Evolutionary conservation across 140 eudicot species (phyloP), one percentile per base, ranked within the genome.

Genomic region (Anethum foeniculum): DNA sequence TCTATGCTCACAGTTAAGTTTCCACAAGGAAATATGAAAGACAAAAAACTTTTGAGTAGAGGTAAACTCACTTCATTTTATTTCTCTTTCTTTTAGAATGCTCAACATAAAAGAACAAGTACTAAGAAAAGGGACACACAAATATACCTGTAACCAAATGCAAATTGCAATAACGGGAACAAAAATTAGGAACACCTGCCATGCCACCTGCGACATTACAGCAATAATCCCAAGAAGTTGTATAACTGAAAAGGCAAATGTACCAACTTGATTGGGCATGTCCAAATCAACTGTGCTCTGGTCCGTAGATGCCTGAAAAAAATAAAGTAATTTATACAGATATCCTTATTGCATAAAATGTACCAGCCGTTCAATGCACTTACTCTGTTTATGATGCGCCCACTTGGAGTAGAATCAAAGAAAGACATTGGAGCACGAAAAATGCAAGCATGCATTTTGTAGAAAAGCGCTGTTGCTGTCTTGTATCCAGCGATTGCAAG

Each of bases 361-460:
- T 41, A 67, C 23, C 73, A 67, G 14, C 46, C 19, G 75, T 41
- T 56, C 54, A 30, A 32, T 12, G 78, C 49, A 72, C 94, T 46
- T 87, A 94, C 98, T 83, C 98, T 79, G 62, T 86, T 94, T 46
- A 94, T 85, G 80, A 94, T 85, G 77, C 98, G 86, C 19, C 97
- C 97, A 81, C 96, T 90, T 75, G 97, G 98, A 19, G 96, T 94
- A 85, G 98, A 87, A 90, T 95, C 99, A 80, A 95, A 95, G 85
- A 94, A 94, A 44, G 99, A 88, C 99, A 95, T 92, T 9, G 99
- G 97, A 6, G 99, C 97, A 36, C 97, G 92, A 64, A 95, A 92
- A 71, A 95, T 84, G 84, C 89, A 81, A 6, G 34, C 68, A 83
- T 90, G 98, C 98, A 92, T 92, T 81, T 86, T 89, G 77, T 88